Evolutionary conservation across 345 rosid species (phyloP), one percentile per base, ranked within the genome.

Genomic region (Bretschneidera sinensis): DNA sequence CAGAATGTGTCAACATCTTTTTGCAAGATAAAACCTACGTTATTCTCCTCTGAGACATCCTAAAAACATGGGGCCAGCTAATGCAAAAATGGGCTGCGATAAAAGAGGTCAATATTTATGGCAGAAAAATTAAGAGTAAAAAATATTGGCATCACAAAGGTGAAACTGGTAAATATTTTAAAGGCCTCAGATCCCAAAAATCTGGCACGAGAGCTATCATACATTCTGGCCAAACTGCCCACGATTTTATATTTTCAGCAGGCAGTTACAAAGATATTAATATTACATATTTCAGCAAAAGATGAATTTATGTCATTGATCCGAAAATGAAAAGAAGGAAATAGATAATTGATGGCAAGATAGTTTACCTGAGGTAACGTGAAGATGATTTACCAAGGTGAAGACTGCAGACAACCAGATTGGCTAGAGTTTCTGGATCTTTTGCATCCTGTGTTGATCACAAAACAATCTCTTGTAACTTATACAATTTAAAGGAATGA

Each of bases 341-440:
- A 16, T 51, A 21, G 65, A 50, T 45, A 50, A n/a, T 9, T 6
- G 6, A 63, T 15, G 28, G 17, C 48, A 56, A 54, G 57, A 14
- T 33, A 33, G 34, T 60, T 70, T 72, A 92, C 97, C 83, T 90
- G 62, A 94, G 79, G 77, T 85, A 87, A 24, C 96, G 99, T 4
- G 96, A 83, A 64, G 95, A 71, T 43, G 97, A 72, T 81, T 94
- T 94, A 33, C 95, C 96, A 1, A 86, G 78, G 72, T 94, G 99
- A 70, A 94, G 97, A 76, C 97, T 83, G 83, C 97, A 94, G 24
- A 86, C 97, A 65, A 88, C 82, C 34, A 90, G 70, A 75, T 94
- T 88, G 43, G 99, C 97, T 47, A 94, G 74, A 50, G 99, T 94
- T 77, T 94, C 99, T 24, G 96, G 88, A 76, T 90, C 97, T 79